phyloP scores from a whole-genome alignment of 2,329 filamentous ascomycete species.

The Phialophora chinensis region DNA sequence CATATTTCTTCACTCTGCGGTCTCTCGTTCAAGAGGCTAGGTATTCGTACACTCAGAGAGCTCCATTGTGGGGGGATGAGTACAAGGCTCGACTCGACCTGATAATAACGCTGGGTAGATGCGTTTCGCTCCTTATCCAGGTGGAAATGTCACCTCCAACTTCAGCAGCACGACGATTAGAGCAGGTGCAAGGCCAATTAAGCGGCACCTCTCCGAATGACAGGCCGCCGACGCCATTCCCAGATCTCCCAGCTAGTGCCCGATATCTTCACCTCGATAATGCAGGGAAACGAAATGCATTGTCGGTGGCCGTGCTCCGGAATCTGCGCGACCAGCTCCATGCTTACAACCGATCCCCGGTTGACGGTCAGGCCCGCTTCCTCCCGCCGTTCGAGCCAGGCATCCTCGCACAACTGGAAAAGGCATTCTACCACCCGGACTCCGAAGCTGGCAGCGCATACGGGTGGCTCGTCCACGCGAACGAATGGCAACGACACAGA shows the following conservation, averaged over 20 bases:
- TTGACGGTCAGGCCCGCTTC: not conserved
- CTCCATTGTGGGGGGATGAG: not conserved
- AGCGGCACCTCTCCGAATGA: not conserved
- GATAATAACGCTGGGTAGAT: not conserved
- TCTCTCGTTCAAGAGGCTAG: not conserved
- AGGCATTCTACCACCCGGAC: not conserved
- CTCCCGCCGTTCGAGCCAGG: not conserved
- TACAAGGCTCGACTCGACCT: not conserved
- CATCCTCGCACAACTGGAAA: not conserved
- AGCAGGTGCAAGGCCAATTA: slow-evolving; percentile 1
- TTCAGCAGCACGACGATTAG: not conserved
- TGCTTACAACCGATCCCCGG: not conserved
- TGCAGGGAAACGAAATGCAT: not conserved
- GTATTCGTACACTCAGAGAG: not conserved
- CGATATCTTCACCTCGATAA: not conserved
- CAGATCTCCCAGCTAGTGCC: not conserved
- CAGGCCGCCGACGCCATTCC: not conserved
- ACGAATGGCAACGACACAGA: not conserved
- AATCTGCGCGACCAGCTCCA: not conserved
- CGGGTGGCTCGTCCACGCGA: not conserved
- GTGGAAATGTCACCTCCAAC: not conserved
- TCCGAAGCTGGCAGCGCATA: not conserved
- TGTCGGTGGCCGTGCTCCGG: not conserved
- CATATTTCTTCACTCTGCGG: not conserved
- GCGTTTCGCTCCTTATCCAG: too few species aligned